Base-by-base conservation (phyloP, 2,329 filamentous ascomycete species). In the Aspergillus sp. region DNA sequence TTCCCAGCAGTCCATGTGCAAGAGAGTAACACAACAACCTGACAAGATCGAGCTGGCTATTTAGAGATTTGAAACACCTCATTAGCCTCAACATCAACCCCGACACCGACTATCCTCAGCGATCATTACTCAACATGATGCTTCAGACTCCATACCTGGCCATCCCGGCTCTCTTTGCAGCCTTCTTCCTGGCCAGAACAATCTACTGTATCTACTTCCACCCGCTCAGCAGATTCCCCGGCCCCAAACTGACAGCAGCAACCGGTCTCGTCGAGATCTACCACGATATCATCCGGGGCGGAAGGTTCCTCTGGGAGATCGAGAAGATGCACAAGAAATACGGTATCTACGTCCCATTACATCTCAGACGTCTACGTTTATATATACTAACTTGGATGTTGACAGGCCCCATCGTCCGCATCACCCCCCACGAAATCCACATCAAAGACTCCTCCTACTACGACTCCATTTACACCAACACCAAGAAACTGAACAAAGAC, bases 381-480 rank as follows among this genome's bases (percentile, higher is more conserved):
- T 20, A 20, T 27, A n/a, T 30, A 30, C 15, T n/a, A 5, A 5
- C 8, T 37, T 9, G 44, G 8, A 19, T 41, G 9, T 3, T 7
- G n/a, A 4, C 37, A 72, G 69, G 73, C 9, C 71, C 72, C 1
- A 72, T 77, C 20, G 68, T 77, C 5, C 69, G 73, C 4, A 69
- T 76, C 52, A 73, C 64, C 30, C 73, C 74, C 0, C 61, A 65
- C 11, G 73, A 77, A 59, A 30, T 77, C 1, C 74, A 76, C 52
- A 66, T 75, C 37, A 62, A 62, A 8, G 74, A 76, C 48, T 66
- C 73, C 0, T 47, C 61, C 7, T 76, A 63, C 57, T 73, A 66
- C 52, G 68, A 75, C 12, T 56, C 66, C 22, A 66, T 75, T n/a
- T 75, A 75, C 51, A 62, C 60, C 12, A 40, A 19, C n/a, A 27